phyloP scores from a whole-genome alignment of 148 eudicot species.

The Vaccinium myrtillus region DNA sequence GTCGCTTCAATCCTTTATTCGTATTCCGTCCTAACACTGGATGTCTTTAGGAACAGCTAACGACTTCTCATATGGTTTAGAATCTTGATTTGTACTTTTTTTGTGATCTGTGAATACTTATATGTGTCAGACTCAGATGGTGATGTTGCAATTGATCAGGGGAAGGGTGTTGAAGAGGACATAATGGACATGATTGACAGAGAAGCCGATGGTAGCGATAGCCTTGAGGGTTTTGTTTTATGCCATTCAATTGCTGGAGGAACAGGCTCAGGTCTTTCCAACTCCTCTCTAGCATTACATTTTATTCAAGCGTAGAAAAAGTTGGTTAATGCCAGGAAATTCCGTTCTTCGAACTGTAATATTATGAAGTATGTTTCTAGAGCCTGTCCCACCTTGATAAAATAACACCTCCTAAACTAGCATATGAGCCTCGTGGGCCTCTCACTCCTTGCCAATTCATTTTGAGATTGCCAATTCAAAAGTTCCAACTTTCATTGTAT shows the following conservation, averaged over 20 bases:
- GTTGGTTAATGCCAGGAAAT: background rate
- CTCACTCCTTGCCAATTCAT: background rate
- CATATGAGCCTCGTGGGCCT: background rate
- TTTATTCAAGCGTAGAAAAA: background rate
- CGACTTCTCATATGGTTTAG: background rate
- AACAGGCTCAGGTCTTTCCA: conserved; percentile 89
- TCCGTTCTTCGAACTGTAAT: background rate
- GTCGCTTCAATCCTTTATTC: background rate
- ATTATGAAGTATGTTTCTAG: background rate
- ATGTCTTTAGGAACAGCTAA: background rate
- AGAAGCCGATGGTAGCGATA: conserved; percentile 99
- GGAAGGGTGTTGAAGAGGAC: conserved; percentile 91
- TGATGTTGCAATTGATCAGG: conserved; percentile 41
- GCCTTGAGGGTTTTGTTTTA: conserved; percentile 98
- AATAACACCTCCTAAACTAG: background rate
- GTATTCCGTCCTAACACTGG: background rate
- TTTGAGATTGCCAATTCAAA: background rate
- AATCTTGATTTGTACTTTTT: background rate
- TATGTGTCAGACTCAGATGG: background rate
- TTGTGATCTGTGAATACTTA: background rate
- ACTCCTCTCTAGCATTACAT: background rate
- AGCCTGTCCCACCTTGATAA: background rate
- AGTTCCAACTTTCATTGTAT: background rate
- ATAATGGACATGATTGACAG: conserved; percentile 99
- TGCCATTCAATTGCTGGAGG: conserved; percentile 99